A percentile compares a stretch with the other conserved stretches of the same genome.
Evolutionary conservation across 345 rosid species (phyloP).

Genomic region (Brassica carinata): DNA sequence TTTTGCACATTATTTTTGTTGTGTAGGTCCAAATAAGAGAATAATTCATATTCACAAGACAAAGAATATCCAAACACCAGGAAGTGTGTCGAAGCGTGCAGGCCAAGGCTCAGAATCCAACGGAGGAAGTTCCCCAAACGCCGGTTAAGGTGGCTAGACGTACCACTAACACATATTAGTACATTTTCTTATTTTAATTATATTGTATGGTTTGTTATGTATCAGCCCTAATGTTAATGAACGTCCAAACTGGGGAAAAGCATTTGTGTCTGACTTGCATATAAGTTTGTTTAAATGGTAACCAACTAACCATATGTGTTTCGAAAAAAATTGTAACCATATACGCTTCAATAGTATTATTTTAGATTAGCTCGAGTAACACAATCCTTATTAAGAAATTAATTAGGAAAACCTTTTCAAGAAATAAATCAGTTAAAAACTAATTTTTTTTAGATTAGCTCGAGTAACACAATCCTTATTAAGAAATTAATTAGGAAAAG

Average conservation of each 20-base stretch:
- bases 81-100: constrained; percentile 11
- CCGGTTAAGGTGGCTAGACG: neutral
- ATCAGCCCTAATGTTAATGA: neutral
- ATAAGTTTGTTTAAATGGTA: neutral
- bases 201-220: neutral
- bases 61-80: constrained; percentile 22
- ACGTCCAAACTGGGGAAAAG: neutral
- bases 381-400: neutral
- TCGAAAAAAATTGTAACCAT: neutral
- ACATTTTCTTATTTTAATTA: neutral
- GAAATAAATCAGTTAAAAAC: no score
- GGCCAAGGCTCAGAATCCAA: constrained; percentile 18
- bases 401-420: neutral
- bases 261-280: constrained; percentile 27
- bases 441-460: neutral
- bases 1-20: neutral
- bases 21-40: constrained; percentile 2
- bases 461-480: neutral
- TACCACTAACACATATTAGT: neutral
- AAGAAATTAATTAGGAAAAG: neutral
- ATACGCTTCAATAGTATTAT: neutral
- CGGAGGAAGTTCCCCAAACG: constrained; percentile 3
- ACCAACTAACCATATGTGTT: neutral
- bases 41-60: constrained; percentile 15
- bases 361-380: neutral